Base-by-base conservation (phyloP, 257 asterid species). In the Gardenia jasminoides region DNA sequence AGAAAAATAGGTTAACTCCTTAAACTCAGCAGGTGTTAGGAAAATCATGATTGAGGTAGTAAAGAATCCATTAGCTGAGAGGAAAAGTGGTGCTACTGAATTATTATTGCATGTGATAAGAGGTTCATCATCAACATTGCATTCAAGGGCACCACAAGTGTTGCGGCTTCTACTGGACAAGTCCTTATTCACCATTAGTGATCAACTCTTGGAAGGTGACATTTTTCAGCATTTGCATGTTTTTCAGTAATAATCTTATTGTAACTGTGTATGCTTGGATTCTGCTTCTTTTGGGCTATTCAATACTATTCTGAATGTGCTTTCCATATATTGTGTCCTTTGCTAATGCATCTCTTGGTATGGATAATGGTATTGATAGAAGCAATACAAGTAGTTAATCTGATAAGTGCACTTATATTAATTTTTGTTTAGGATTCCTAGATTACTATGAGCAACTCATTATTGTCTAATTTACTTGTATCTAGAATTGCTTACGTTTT, bases 31-130 rank as follows among this genome's bases (percentile, higher is more conserved):
- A 94, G 98, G 92, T 79, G 83, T 91, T 54, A 64, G 84, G 80
- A 84, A 85, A 78, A 89, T 93, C 73, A 88, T 92, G 89, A 65
- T 74, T 83, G 99, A 95, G 88, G 93, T 92, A 82, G 87, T 80
- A 58, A 89, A 88, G 84, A 88, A 90, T 74, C 92, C 97, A 83
- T 84, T 88, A 16, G 90, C 85, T 66, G 80, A 82, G 52, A 88
- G 92, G 85, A 91, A 85, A 82, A 91, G 90, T 54, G 92, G 92
- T 41, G 92, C 83, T 80, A 88, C 92, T 83, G 87, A 90, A 76
- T 85, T 95, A 78, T 76, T 95, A 67, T 88, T 90, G 83, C 87
- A 92, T 87, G 87, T 80, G 70, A 74, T 96, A 89, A 90, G 94
- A 82, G 91, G 90, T 75, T 83, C 91, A 17, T 76, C 96, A 48